phyloP scores from a whole-genome alignment of 495 filamentous ascomycete genomes.

The Rostrohypoxylon terebratum region DNA sequence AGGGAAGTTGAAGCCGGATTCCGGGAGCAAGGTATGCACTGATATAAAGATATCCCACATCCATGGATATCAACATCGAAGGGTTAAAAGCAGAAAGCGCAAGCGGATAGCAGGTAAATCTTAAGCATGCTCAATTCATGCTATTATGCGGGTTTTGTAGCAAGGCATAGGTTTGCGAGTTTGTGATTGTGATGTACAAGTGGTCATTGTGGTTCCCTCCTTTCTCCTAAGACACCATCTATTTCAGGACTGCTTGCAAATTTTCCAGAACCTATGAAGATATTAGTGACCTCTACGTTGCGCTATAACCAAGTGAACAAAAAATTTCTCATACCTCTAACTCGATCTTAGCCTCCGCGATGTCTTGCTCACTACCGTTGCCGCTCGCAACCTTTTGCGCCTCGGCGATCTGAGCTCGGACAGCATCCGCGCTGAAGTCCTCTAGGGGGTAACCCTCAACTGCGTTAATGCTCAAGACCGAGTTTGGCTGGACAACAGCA shows the following conservation, averaged over 20 bases:
- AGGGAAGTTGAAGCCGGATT: conserved; percentile 31
- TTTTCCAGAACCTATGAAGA: conserved; percentile 73
- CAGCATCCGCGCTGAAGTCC: conserved; percentile 90
- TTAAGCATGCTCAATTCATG: conserved; percentile 43
- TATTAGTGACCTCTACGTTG: conserved; percentile 32
- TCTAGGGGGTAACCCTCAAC: conserved; percentile 94
- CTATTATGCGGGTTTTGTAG: conserved; percentile 29
- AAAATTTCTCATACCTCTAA: conserved; percentile 76
- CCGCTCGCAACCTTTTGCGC: conserved; percentile 94
- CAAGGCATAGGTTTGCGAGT: conserved; percentile 47
- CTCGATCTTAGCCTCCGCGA: conserved; percentile 98
- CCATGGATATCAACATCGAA: no score
- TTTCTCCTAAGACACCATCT: conserved; percentile 51
- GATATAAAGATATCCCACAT: conserved; percentile 5
- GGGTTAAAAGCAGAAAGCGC: conserved; percentile 11
- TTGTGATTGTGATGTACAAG: conserved; percentile 52
- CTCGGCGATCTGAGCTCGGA: conserved; percentile 85
- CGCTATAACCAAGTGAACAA: neutral
- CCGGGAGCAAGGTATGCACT: conserved; percentile 22
- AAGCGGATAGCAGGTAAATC: conserved; percentile 8
- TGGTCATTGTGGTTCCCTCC: conserved; percentile 37
- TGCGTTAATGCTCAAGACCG: conserved; percentile 95
- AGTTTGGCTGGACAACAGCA: conserved; percentile 95
- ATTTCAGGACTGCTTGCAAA: conserved; percentile 81
- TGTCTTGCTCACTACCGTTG: conserved; percentile 94